Evolutionary conservation across 805 yeast genomes (phyloP).

Genomic region (Ogataea pignaliae): DNA sequence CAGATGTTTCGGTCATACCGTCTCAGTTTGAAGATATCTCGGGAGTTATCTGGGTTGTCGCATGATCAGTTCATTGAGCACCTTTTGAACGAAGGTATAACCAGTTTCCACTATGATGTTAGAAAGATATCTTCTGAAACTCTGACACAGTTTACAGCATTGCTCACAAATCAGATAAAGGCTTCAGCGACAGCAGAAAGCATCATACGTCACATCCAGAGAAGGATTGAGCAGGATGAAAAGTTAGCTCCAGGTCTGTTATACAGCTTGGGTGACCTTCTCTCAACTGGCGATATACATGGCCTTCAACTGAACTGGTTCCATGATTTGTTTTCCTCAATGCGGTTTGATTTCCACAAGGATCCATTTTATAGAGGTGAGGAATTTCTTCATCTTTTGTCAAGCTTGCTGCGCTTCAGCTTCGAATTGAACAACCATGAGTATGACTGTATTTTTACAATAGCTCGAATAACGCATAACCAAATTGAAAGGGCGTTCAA

Average conservation of each 20-base stretch:
- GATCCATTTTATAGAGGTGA: conserved; percentile 35
- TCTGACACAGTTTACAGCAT: conserved; percentile 20
- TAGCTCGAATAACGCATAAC: conserved; percentile 23
- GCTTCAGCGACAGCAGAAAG: no score
- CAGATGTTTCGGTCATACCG: conserved; percentile 36
- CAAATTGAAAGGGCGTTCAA: conserved; percentile 28
- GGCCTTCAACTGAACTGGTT: background rate
- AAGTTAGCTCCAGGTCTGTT: no score
- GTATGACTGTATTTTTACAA: conserved; percentile 23
- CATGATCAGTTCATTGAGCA: conserved; percentile 26
- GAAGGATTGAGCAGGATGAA: no score
- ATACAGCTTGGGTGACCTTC: no score
- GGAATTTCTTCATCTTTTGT: conserved; percentile 27
- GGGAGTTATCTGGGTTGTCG: conserved; percentile 14
- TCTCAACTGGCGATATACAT: no score
- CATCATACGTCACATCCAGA: no score
- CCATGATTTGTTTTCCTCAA: conserved; percentile 4
- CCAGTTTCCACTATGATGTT: conserved; percentile 37
- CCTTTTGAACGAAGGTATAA: conserved; percentile 30
- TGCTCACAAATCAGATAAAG: background rate
- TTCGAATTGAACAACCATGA: conserved; percentile 9
- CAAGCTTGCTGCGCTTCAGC: conserved; percentile 6
- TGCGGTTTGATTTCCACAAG: conserved; percentile 31
- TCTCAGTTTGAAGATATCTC: conserved; percentile 11
- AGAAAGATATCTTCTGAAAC: conserved; percentile 40